Conservation (phyloP, 1,139 yeast genomes). For the Arxiozyma slooffiae region DNA sequence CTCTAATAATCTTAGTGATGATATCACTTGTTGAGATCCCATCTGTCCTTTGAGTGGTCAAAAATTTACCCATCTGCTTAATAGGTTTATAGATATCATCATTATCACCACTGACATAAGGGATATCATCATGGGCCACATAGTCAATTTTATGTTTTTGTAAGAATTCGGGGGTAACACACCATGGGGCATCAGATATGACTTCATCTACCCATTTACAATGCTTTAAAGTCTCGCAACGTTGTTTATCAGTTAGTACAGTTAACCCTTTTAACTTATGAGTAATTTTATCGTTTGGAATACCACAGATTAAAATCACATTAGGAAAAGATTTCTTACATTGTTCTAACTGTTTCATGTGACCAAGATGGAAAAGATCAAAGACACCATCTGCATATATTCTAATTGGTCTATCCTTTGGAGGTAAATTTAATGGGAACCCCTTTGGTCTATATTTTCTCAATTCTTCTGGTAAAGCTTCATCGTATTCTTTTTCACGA, state of each 20-base stretch:
- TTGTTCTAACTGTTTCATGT: conserved; percentile 94
- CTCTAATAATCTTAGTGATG: conserved; percentile 86
- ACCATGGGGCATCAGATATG: conserved; percentile 91
- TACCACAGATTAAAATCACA: conserved; percentile 77
- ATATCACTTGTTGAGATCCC: conserved; percentile 95
- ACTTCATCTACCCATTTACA: conserved; percentile 98
- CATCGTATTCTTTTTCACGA: conserved; percentile 45
- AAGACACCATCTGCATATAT: conserved; percentile 96
- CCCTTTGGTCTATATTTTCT: conserved; percentile 67
- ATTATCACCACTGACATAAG: conserved; percentile 76
- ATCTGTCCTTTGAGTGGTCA: conserved; percentile 92
- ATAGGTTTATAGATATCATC: conserved; percentile 92
- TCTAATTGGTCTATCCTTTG: conserved; percentile 75
- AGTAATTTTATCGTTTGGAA: conserved; percentile 83
- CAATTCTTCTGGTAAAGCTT: conserved; percentile 50
- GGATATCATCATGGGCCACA: conserved; percentile 95
- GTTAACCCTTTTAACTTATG: conserved; percentile 90
- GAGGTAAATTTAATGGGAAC: conserved; percentile 66
- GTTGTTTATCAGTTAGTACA: conserved; percentile 75
- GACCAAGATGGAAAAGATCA: conserved; percentile 92
- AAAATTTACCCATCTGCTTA: conserved; percentile 79
- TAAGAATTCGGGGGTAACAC: conserved; percentile 75
- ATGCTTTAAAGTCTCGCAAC: conserved; percentile 80
- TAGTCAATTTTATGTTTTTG: conserved; percentile 76
- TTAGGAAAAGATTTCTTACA: conserved; percentile 88